phyloP scores from a whole-genome alignment of 805 yeast genomes.

The Clavispora fructus region DNA sequence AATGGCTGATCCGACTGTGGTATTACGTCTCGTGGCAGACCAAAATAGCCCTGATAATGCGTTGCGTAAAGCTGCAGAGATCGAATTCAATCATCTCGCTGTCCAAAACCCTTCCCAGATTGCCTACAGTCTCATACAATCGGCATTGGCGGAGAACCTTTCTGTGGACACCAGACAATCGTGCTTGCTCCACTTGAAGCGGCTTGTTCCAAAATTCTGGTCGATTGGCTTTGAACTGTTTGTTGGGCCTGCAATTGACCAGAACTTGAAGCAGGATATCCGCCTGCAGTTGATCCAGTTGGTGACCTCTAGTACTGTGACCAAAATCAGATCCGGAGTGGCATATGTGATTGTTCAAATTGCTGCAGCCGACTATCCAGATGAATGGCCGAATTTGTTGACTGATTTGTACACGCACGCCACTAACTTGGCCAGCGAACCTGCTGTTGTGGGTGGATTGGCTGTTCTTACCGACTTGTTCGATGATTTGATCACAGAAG shows the following conservation, averaged over 20 bases:
- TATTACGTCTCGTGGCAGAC: conserved; percentile 13
- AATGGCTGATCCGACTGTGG: not conserved
- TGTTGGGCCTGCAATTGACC: conserved; percentile 57
- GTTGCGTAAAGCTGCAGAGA: conserved; percentile 49
- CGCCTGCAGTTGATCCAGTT: conserved; percentile 49
- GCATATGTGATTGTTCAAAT: conserved; percentile 78
- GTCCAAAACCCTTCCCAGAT: conserved; percentile 46
- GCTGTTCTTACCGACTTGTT: conserved; percentile 68
- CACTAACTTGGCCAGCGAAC: conserved; percentile 22
- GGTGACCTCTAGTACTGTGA: conserved; percentile 36
- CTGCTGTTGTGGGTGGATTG: conserved; percentile 48
- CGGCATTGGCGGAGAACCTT: conserved; percentile 28
- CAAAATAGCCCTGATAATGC: conserved; percentile 46
- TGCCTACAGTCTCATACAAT: conserved; percentile 36
- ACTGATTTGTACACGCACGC: conserved; percentile 41
- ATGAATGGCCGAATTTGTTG: conserved; percentile 84
- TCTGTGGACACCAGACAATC: conserved; percentile 50
- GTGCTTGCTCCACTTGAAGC: conserved; percentile 59
- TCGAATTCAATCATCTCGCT: conserved; percentile 38
- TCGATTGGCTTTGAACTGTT: conserved; percentile 75
- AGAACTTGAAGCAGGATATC: conserved; percentile 45
- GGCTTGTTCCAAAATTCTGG: conserved; percentile 73
- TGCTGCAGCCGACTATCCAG: conserved; percentile 88
- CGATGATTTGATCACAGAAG: conserved; percentile 81
- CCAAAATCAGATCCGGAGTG: conserved; percentile 61